phyloP scores from a whole-genome alignment of 2,329 filamentous ascomycete species.

The Fusarium sp. region DNA sequence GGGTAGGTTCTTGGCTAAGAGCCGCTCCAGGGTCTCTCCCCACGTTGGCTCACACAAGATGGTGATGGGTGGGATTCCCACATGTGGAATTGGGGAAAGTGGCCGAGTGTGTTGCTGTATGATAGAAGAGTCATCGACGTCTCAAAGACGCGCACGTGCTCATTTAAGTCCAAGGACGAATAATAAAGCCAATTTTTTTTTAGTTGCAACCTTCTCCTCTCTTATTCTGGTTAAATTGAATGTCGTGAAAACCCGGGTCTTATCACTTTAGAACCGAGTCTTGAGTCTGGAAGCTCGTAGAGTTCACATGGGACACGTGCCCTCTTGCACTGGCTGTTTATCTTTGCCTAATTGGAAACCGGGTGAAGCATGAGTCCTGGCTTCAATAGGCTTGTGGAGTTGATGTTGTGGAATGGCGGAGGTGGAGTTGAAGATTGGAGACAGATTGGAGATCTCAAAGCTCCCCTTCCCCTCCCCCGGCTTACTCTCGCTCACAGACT shows the following conservation, averaged over 20 bases:
- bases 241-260: conserved; percentile 18
- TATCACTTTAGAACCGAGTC: conserved; percentile 4
- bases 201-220: conserved; percentile 12
- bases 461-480: conserved; percentile 1
- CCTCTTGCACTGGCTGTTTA: conserved; percentile 39
- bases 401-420: conserved; percentile 21
- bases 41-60: conserved; percentile 44
- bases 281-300: conserved; percentile 21
- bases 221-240: conserved; percentile 17
- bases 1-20: conserved; percentile 34
- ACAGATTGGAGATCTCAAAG: conserved; percentile 30
- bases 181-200: conserved; percentile 27
- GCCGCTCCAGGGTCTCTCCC: conserved; percentile 35
- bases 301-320: conserved; percentile 43
- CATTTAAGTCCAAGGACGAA: conserved; percentile 35
- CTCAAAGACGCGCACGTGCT: conserved; percentile 43
- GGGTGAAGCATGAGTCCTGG: conserved; percentile 14
- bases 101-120: conserved; percentile 8
- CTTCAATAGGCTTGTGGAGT: conserved; percentile 17
- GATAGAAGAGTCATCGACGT: conserved; percentile 22
- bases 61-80: conserved; percentile 46
- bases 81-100: conserved; percentile 25
- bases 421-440: conserved; percentile 38
- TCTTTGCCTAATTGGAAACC: conserved; percentile 21
- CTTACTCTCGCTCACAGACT: conserved; percentile 5